Evolutionary conservation across 2,329 filamentous ascomycete genomes (phyloP).

Genomic region (Cytospora leucostoma): DNA sequence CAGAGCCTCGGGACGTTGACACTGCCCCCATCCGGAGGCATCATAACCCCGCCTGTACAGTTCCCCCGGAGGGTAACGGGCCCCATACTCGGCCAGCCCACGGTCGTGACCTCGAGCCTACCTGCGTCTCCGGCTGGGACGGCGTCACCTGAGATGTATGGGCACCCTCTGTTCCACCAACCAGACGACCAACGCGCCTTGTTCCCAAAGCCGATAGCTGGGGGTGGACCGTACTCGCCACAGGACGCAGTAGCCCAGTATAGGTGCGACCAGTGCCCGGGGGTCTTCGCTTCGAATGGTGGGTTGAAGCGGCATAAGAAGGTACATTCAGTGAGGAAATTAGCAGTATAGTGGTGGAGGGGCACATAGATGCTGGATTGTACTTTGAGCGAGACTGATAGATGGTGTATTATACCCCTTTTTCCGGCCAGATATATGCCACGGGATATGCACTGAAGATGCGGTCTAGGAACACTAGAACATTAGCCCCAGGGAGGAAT

Average conservation of each 20-base stretch:
- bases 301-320: constrained; percentile 2
- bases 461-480: not conserved
- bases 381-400: not conserved
- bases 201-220: not conserved
- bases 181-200: not conserved
- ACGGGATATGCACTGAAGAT: not conserved
- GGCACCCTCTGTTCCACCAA: not conserved
- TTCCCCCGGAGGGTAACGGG: not conserved
- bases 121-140: not conserved
- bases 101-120: not conserved
- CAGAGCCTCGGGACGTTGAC: too few relatives aligned
- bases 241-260: not conserved
- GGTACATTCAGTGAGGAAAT: not conserved
- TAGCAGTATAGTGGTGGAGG: constrained; percentile 6
- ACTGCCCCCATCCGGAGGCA: not conserved
- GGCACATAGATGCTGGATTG: not conserved
- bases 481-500: not conserved
- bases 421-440: not conserved
- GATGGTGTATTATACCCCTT: not conserved
- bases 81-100: not conserved
- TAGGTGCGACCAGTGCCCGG: constrained; percentile 4
- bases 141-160: not conserved
- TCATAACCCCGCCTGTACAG: accelerated
- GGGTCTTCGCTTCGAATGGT: not conserved
- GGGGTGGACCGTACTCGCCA: not conserved